Base-by-base conservation (phyloP, 495 filamentous ascomycete genomes). In the Mycothermus thermophilus region DNA sequence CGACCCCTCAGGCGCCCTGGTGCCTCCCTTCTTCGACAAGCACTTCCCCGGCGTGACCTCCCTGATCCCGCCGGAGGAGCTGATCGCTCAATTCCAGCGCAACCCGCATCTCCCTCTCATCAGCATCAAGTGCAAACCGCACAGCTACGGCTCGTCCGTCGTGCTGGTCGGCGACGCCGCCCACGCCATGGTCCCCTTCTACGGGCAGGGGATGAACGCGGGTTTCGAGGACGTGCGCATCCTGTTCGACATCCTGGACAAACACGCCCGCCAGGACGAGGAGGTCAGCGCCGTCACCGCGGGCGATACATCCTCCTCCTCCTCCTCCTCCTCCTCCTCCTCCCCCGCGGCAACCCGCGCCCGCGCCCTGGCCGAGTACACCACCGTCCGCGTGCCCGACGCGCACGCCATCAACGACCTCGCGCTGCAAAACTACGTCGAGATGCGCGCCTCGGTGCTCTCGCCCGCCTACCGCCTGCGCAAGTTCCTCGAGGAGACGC, bases 111-210 rank as follows among this genome's bases (percentile, higher is more conserved):
- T 96, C 1, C 90, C 90, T 1, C 62, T 97, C 12, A 92, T 97
- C 49, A 81, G 67, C 54, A 83, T 97, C 47, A 93, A 94, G 56
- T 93, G 85, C 62, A 67, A 66, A 1, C 90, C 92, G 0, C 77
- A 95, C 54, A 83, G 94, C 60, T 83, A 71, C 65, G 63, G 52
- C 24, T 70, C 74, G 19, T 79, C 75, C n/a, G 81, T 65, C 15
- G 83, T 92, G 34, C 82, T 97, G 38, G 46, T 97, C 27, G 90
- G 90, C 32, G 90, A 97, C 48, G 86, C 90, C 15, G 90, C 90
- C 5, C 92, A 97, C 58, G 92, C 90, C 30, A 94, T 97, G 72
- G 84, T 97, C 0, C 90, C 92, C 1, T 97, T 96, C 63, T 83
- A 90, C 59, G 80, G 81, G 14, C 80, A 96, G 48, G 79, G 83